Percentiles rank a stretch among this genome's conserved stretches.
Conservation (phyloP, 495 filamentous ascomycete genomes). For the Thozetella sp. region DNA sequence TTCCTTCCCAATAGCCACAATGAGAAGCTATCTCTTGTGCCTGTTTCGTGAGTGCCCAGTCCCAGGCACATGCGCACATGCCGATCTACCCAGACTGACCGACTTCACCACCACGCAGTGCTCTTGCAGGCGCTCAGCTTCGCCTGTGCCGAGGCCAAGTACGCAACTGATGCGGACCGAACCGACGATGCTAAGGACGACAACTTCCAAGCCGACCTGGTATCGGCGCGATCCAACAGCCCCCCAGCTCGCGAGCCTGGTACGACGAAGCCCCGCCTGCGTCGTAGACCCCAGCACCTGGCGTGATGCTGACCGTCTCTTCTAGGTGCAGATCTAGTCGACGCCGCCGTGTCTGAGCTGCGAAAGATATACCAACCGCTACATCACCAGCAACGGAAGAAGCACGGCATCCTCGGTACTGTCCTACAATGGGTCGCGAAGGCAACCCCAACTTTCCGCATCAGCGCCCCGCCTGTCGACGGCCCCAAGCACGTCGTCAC, state of each 20-base stretch:
- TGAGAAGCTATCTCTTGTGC: neutral
- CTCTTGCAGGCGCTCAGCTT: conserved; percentile 44
- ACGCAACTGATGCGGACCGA: conserved; percentile 27
- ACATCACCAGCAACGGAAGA: conserved; percentile 34
- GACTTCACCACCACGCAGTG: conserved; percentile 26
- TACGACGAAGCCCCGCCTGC: conserved; percentile 7
- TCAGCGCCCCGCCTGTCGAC: conserved; percentile 35
- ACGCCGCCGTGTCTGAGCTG: conserved; percentile 39
- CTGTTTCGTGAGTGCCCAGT: neutral
- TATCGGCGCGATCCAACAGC: conserved; percentile 8
- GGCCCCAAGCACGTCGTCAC: conserved; percentile 23
- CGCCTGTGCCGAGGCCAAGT: conserved; percentile 32
- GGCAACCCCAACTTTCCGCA: conserved; percentile 41
- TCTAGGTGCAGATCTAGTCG: conserved; percentile 44
- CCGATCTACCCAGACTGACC: neutral
- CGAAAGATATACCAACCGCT: conserved; percentile 38
- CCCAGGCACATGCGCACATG: neutral
- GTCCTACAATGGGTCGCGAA: conserved; percentile 35
- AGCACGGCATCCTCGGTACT: conserved; percentile 34
- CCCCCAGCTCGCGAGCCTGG: conserved; percentile 23
- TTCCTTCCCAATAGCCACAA: conserved; percentile 2
- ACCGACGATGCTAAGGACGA: conserved; percentile 20
- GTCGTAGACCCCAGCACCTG: neutral
- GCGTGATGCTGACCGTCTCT: conserved; percentile 9
- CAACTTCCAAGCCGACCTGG: conserved; percentile 25